These are phyloP conservation scores for Elongisporangium undulatum DNA, from an alignment of 352 stramenopile genomes.

Conservation along the genomic window DNA sequence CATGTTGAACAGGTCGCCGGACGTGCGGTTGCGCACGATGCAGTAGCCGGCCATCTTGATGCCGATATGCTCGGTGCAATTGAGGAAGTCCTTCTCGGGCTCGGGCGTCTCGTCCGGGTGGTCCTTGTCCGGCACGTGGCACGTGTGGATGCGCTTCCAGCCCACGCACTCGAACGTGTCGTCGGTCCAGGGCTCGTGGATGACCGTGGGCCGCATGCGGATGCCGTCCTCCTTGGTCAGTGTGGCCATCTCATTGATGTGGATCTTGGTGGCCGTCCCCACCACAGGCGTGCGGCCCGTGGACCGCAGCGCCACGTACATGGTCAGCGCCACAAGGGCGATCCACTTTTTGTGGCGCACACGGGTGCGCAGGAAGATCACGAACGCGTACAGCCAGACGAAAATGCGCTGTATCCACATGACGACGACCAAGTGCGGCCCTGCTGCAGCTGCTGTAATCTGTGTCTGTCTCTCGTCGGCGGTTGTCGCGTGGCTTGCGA, in stretches of 20 bases:
- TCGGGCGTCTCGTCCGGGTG: conserved; percentile 32
- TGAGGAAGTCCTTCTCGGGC: conserved; percentile 70
- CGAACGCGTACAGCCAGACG: conserved; percentile 55
- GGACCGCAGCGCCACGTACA: conserved; percentile 60
- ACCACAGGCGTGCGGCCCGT: conserved; percentile 50
- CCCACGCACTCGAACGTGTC: conserved; percentile 79
- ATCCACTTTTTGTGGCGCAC: conserved; percentile 72
- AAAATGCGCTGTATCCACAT: conserved; percentile 73
- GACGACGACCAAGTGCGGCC: background rate
- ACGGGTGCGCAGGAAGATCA: conserved; percentile 52
- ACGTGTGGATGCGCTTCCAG: conserved; percentile 83
- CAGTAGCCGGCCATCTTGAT: conserved; percentile 78
- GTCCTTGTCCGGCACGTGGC: conserved; percentile 37
- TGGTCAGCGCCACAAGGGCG: conserved; percentile 31
- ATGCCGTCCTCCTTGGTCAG: conserved; percentile 56
- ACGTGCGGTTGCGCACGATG: conserved; percentile 80
- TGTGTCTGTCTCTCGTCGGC: background rate
- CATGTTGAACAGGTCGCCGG: conserved; percentile 71
- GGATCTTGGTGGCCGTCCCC: conserved; percentile 51
- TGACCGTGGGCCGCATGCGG: conserved; percentile 47
- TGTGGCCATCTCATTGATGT: conserved; percentile 76
- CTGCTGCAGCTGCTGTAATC: background rate
- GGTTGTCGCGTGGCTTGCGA: background rate
- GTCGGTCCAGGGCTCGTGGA: conserved; percentile 67
- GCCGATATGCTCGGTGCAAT: conserved; percentile 64